A percentile compares a stretch with the other conserved stretches of the same genome.
These are phyloP conservation scores for Paraleonurus japonicus DNA, from an alignment of 257 asterid genomes.

Conservation along the genomic window DNA sequence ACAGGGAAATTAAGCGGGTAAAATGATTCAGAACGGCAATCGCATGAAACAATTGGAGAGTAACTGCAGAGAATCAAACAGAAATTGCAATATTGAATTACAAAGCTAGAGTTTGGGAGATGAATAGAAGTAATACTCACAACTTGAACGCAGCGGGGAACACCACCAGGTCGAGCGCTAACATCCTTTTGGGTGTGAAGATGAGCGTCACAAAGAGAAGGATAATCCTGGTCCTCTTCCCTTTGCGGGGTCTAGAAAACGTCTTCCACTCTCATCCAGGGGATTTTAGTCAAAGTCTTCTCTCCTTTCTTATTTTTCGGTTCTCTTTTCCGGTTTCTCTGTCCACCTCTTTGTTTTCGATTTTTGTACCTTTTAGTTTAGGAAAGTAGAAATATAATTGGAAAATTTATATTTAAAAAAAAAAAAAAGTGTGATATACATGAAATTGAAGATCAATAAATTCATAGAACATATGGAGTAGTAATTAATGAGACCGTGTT, in stretches of 20 bases:
- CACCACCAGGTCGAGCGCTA: constrained; percentile 23
- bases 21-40: constrained; percentile 31
- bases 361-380: background rate
- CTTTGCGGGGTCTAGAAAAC: background rate
- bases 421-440: too few relatives aligned
- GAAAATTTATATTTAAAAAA: too few relatives aligned
- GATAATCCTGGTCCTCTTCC: background rate
- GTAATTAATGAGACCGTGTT: too few relatives aligned
- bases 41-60: constrained; percentile 31
- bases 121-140: constrained; percentile 23
- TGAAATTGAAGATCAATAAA: too few relatives aligned
- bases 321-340: background rate
- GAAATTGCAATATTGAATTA: background rate
- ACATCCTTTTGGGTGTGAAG: constrained; percentile 17
- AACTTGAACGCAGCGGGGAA: constrained; percentile 28
- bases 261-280: background rate
- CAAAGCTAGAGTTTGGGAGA: background rate
- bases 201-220: background rate
- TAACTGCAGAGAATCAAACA: constrained; percentile 27
- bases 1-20: constrained; percentile 21
- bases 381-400: background rate
- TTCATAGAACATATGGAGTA: too few relatives aligned
- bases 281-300: background rate
- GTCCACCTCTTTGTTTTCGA: background rate
- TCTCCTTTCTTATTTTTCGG: background rate